Base-by-base conservation (phyloP, 2,329 filamentous ascomycete species). In the Fusarium luffae region DNA sequence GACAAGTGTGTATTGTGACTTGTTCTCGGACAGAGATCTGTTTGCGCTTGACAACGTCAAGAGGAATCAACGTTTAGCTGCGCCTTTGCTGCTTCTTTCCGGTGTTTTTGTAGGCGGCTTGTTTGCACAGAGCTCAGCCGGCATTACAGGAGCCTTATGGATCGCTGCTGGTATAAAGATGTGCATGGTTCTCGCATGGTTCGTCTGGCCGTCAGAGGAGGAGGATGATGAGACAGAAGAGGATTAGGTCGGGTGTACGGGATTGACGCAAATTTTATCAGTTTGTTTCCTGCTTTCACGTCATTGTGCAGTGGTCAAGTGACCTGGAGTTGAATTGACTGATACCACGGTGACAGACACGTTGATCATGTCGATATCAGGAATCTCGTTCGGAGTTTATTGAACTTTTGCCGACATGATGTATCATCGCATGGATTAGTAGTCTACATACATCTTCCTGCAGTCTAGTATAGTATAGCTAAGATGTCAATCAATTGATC, bases 1-100 rank as follows among this genome's bases (percentile, higher is more conserved):
- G 70, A 95, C 93, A 3, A 93, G 91, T 76, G 89, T 92, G 63
- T 95, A 94, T 80, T 94, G 92, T 75, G 93, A 95, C 76, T 76
- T 95, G 21, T 93, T 93, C 71, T 91, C 89, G 2, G 91, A 93
- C 61, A 78, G 80, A 50, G 78, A 84, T 32, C 72, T 88, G 10
- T 84, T 88, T 34, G 58, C 76, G 2, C 40, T 76, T 7, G 69
- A 77, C 28, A 88, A 88, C 63, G 77, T 77, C 8, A 82, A 86
- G 75, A 77, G 86, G 43, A 87, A 88, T 68, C 81, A 84, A 34
- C 77, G 86, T 49, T 76, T 82, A 0, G 82, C 78, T 0, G 86
- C 86, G 2, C 85, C 85, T 11, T 55, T 84, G 18, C 75, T 86
- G 54, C 79, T 88, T 4, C 72, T 88, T 3, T 21, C 79, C 1